Percentiles rank a stretch among this genome's conserved stretches.
Conservation (phyloP, 2,329 filamentous ascomycete genomes). For the Dactylellina leptospora region DNA sequence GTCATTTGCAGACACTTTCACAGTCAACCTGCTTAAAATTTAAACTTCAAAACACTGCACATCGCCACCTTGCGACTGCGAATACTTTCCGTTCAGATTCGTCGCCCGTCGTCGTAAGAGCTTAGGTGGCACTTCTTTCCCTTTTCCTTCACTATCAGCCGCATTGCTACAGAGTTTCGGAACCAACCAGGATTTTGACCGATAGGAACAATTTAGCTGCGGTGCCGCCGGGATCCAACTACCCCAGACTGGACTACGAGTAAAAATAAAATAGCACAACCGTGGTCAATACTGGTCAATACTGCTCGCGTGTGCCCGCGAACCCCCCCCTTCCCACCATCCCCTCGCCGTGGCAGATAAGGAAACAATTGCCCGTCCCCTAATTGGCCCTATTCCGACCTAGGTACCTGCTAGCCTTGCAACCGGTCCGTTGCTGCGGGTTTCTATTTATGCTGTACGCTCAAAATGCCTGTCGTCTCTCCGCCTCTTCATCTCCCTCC, state of each 20-base stretch:
- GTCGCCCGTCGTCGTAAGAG: constrained; percentile 27
- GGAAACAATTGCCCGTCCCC: constrained; percentile 1
- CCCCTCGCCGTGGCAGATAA: constrained; percentile 19
- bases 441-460: constrained; percentile 48
- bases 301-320: constrained; percentile 41
- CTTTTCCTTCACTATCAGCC: constrained; percentile 7
- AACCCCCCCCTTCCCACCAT: background rate
- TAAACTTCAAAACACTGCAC: background rate
- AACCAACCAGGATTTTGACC: constrained; percentile 27
- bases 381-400: constrained; percentile 8
- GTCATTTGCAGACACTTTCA: too few relatives aligned
- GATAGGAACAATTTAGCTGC: too few relatives aligned
- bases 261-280: too few relatives aligned
- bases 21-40: too few relatives aligned
- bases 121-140: constrained; percentile 24
- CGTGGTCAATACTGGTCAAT: constrained; percentile 25
- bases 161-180: constrained; percentile 9
- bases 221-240: background rate
- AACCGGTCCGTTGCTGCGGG: background rate
- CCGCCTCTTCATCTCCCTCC: constrained; percentile 18
- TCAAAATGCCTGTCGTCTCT: constrained; percentile 44
- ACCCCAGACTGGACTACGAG: too few relatives aligned
- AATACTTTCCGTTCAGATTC: too few relatives aligned
- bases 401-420: background rate
- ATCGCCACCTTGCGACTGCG: background rate